Conservation (phyloP, 2,329 filamentous ascomycete genomes). For the Pyricularia grisea region DNA sequence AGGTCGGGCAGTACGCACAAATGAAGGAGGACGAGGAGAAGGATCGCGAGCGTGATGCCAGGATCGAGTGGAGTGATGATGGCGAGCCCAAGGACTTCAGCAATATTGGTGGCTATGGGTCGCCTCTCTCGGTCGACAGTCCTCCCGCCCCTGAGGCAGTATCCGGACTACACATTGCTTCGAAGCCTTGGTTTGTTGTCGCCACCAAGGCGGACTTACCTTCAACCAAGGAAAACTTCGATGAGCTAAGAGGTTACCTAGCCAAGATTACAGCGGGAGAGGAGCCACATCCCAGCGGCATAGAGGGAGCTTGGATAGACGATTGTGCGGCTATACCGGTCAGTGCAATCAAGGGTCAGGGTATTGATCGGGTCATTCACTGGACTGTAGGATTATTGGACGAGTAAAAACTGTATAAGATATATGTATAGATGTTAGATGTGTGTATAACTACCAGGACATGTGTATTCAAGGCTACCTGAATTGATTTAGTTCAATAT, state of each 20-base stretch:
- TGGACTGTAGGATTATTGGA: constrained; percentile 63
- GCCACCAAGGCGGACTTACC: constrained; percentile 86
- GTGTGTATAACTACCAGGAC: constrained; percentile 2
- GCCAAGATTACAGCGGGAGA: constrained; percentile 51
- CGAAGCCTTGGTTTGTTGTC: constrained; percentile 94
- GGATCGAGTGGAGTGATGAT: constrained; percentile 49
- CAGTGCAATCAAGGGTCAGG: constrained; percentile 81
- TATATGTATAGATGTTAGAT: constrained; percentile 1
- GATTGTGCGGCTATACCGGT: constrained; percentile 69
- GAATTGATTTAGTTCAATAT: background rate
- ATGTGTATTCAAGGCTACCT: background rate
- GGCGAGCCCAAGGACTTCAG: background rate
- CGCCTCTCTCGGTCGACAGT: constrained; percentile 19
- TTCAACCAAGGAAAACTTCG: constrained; percentile 70
- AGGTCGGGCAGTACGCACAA: constrained; percentile 80
- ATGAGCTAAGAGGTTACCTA: constrained; percentile 60
- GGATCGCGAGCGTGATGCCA: constrained; percentile 48
- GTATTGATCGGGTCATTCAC: constrained; percentile 65
- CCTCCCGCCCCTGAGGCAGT: constrained; percentile 13
- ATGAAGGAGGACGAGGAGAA: constrained; percentile 66
- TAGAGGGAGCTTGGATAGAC: constrained; percentile 46
- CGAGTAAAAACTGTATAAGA: constrained; percentile 17
- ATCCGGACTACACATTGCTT: constrained; percentile 63
- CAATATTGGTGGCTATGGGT: constrained; percentile 9
- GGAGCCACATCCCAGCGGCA: constrained; percentile 63